A percentile compares a stretch with the other conserved stretches of the same genome.
phyloP scores from a whole-genome alignment of 805 yeast species.

The Kluyveromyces dobzhanskii region DNA sequence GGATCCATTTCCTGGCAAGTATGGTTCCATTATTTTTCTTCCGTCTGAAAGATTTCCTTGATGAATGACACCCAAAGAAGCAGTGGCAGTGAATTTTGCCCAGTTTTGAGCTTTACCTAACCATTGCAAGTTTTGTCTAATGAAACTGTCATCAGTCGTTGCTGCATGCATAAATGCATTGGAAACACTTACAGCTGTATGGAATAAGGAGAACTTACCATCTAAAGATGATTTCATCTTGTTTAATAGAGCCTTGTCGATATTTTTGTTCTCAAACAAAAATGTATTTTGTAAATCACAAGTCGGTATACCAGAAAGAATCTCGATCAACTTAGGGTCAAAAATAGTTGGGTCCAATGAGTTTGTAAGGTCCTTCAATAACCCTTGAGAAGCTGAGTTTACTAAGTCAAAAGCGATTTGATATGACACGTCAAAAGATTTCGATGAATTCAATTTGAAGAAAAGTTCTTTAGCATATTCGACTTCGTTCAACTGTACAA shows the following conservation, averaged over 20 bases:
- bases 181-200: conserved; percentile 89
- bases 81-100: conserved; percentile 97
- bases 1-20: conserved; percentile 65
- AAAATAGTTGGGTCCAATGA: conserved; percentile 29
- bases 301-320: conserved; percentile 86
- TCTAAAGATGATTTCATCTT: conserved; percentile 76
- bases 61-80: conserved; percentile 95
- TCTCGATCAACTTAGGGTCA: conserved; percentile 46
- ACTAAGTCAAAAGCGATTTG: conserved; percentile 96
- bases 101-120: conserved; percentile 95
- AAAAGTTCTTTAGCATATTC: conserved; percentile 62
- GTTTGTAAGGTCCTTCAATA: conserved; percentile 51
- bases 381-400: conserved; percentile 82
- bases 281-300: conserved; percentile 90
- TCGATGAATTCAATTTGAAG: conserved; percentile 37
- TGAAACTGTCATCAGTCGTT: conserved; percentile 89
- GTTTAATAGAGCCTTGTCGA: conserved; percentile 74
- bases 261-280: conserved; percentile 74
- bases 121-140: conserved; percentile 90
- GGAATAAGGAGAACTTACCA: conserved; percentile 89
- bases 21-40: conserved; percentile 76
- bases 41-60: conserved; percentile 93
- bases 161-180: conserved; percentile 95
- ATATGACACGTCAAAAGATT: conserved; percentile 58
- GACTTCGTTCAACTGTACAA: conserved; percentile 78